phyloP scores from a whole-genome alignment of 176 grass and related monocot genomes.

The Eragrostis curvula region DNA sequence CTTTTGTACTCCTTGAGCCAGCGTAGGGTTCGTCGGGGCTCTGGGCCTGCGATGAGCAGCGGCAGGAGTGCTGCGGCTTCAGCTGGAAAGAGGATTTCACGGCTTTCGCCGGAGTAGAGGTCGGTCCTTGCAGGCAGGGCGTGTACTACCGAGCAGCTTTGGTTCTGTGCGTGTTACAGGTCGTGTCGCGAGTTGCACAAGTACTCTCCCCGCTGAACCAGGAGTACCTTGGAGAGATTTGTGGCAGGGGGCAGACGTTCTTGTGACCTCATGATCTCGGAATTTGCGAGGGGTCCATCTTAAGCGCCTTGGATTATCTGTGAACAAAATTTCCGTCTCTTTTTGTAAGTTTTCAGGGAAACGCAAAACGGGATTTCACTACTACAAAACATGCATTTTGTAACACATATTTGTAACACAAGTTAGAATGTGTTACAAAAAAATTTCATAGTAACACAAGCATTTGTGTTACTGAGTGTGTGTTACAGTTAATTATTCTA shows the following conservation, averaged over 20 bases:
- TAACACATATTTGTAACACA: too few species aligned
- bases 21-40: not conserved
- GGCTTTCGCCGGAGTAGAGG: conserved; percentile 11
- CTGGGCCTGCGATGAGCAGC: not conserved
- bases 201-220: conserved; percentile 21
- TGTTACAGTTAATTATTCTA: too few species aligned
- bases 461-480: too few species aligned
- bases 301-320: not conserved
- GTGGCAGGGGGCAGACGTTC: not conserved
- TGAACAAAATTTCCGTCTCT: not conserved
- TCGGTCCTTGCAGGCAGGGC: not conserved
- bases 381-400: too few species aligned
- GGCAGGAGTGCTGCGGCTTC: not conserved
- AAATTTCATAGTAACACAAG: too few species aligned
- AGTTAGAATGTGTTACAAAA: too few species aligned
- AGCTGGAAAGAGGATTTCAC: conserved; percentile 3
- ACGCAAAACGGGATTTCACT: too few species aligned
- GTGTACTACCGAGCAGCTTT: conserved; percentile 24
- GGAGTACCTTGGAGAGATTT: conserved; percentile 2
- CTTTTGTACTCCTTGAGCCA: conserved; percentile 29
- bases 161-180: not conserved
- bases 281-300: not conserved
- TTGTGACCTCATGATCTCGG: not conserved
- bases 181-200: not conserved
- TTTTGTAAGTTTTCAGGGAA: not conserved